A percentile compares a stretch with the other conserved stretches of the same genome.
Conservation (phyloP, 768 basidiomycete species). For the Suillus occidentalis region DNA sequence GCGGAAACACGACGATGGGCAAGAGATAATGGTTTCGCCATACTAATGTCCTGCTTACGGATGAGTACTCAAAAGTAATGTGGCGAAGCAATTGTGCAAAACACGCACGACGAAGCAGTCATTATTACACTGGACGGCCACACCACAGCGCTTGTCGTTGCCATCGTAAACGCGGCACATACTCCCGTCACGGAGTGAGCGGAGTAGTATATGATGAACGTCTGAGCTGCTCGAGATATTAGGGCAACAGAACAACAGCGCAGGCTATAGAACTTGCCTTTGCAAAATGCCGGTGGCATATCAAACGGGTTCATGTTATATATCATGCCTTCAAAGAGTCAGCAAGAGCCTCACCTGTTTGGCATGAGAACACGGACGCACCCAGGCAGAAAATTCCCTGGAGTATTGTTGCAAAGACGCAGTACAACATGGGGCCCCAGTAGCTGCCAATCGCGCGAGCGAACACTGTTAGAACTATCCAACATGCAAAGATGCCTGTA, state of each 20-base stretch:
- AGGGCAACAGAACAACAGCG: conserved; percentile 15
- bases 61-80: background rate
- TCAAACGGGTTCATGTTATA: conserved; percentile 60
- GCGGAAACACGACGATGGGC: conserved; percentile 49
- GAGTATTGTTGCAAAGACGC: conserved; percentile 48
- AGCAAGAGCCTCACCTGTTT: background rate
- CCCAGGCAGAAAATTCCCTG: conserved; percentile 63
- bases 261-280: conserved; percentile 40
- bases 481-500: conserved; percentile 51
- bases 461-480: conserved; percentile 48
- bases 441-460: conserved; percentile 40
- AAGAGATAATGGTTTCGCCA: conserved; percentile 50
- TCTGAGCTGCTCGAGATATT: conserved; percentile 37
- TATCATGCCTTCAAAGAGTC: conserved; percentile 48
- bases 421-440: conserved; percentile 53
- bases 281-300: conserved; percentile 62
- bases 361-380: conserved; percentile 23
- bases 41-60: conserved; percentile 38
- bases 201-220: conserved; percentile 42
- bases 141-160: conserved; percentile 47
- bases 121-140: conserved; percentile 32
- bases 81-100: background rate
- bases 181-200: conserved; percentile 47
- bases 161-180: conserved; percentile 44
- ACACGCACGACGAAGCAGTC: conserved; percentile 21